Conservation (phyloP, 495 filamentous ascomycete species). For the Trichoderma asperelloides region DNA sequence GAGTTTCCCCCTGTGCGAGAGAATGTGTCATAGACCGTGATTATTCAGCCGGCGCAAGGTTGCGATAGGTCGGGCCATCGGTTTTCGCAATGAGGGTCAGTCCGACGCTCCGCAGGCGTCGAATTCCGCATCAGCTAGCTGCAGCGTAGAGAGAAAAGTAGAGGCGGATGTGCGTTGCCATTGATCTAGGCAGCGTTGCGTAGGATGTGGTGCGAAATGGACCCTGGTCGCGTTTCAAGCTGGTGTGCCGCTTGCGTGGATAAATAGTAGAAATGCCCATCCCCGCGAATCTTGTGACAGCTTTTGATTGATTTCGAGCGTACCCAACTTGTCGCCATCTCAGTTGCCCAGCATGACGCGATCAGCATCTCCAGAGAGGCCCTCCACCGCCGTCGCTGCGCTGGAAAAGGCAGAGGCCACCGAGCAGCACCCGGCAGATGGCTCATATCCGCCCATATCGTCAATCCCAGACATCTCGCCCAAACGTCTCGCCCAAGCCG, state of each 20-base stretch:
- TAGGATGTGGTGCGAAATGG: too few species aligned
- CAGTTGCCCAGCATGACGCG: neutral
- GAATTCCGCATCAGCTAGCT: neutral
- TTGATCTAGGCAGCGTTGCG: too few species aligned
- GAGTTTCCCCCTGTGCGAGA: neutral
- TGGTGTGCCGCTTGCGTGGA: too few species aligned
- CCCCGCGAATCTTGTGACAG: neutral
- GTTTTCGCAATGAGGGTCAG: neutral
- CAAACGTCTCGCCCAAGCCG: conserved; percentile 8
- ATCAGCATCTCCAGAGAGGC: neutral
- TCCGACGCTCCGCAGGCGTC: conserved; percentile 2
- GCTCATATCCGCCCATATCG: neutral
- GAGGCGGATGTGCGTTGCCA: neutral
- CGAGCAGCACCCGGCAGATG: neutral
- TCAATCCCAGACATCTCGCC: conserved; percentile 1
- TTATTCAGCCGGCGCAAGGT: neutral
- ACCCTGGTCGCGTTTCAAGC: too few species aligned
- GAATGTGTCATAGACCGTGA: neutral
- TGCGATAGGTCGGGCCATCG: conserved; percentile 5
- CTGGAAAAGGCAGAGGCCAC: neutral
- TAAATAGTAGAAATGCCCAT: too few species aligned
- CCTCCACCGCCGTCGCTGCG: neutral
- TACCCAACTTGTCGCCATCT: neutral
- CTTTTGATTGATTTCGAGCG: neutral
- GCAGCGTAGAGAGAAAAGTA: neutral